phyloP scores from a whole-genome alignment of 2,329 filamentous ascomycete genomes.

The Teratosphaeria epicoccoides region DNA sequence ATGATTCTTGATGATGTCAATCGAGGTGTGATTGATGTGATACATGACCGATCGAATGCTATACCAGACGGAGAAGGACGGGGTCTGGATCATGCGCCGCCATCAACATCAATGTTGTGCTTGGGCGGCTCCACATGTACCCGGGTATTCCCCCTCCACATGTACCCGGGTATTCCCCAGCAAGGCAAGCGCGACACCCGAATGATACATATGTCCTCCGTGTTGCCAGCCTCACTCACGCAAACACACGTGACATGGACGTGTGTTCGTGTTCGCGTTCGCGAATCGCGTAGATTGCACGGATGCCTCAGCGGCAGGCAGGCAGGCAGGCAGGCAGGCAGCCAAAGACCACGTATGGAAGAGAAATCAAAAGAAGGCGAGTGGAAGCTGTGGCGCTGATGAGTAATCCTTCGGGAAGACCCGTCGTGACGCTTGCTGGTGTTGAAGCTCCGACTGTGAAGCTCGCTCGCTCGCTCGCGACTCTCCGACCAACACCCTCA shows the following conservation, averaged over 20 bases:
- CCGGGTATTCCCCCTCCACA: too few species aligned
- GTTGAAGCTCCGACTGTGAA: neutral
- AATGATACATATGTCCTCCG: too few species aligned
- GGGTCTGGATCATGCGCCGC: neutral
- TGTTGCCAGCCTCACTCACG: neutral
- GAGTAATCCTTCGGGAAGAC: neutral
- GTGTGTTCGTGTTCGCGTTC: neutral
- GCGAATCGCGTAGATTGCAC: neutral
- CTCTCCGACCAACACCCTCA: neutral
- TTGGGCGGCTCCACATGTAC: too few species aligned
- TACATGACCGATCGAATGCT: too few species aligned
- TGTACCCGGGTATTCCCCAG: too few species aligned
- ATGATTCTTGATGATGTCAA: too few species aligned
- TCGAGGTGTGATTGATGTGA: too few species aligned
- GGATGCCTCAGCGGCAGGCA: neutral
- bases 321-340: neutral
- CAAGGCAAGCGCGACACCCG: neutral
- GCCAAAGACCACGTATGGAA: neutral
- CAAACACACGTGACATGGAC: neutral
- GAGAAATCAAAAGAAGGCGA: neutral
- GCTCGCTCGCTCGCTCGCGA: neutral
- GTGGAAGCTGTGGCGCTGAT: neutral
- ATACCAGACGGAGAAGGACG: too few species aligned
- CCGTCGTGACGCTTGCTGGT: neutral
- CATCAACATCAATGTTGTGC: neutral